These are phyloP conservation scores for Alnus glutinosa DNA, from an alignment of 306 rosid species.

Conservation along the genomic window DNA sequence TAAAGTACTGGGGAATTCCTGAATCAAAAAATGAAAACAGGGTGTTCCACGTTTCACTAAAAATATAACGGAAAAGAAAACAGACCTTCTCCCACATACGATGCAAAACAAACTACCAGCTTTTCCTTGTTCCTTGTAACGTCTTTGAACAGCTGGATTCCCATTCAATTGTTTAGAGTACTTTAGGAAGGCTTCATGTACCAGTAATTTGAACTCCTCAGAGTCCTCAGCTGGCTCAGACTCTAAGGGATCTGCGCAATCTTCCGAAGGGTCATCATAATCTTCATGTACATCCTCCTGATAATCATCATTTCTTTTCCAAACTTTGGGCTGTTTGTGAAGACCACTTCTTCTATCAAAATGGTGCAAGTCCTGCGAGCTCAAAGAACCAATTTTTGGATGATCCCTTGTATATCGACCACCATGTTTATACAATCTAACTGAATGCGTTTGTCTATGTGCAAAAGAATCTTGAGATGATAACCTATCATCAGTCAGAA, in stretches of 20 bases:
- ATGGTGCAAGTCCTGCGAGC: constrained; percentile 52
- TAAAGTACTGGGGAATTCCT: constrained; percentile 42
- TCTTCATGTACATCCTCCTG: constrained; percentile 42
- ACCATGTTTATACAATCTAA: constrained; percentile 44
- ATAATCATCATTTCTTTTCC: constrained; percentile 65
- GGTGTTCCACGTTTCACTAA: constrained; percentile 43
- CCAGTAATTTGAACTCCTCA: constrained; percentile 75
- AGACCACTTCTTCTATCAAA: constrained; percentile 50
- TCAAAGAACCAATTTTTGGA: constrained; percentile 53
- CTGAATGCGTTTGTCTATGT: constrained; percentile 38
- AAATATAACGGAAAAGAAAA: constrained; percentile 57
- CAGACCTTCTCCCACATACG: constrained; percentile 94
- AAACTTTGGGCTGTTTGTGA: constrained; percentile 56
- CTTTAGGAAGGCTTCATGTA: constrained; percentile 68
- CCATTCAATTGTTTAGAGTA: constrained; percentile 75
- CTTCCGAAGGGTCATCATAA: constrained; percentile 61
- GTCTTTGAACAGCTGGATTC: constrained; percentile 55
- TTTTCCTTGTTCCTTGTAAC: constrained; percentile 86
- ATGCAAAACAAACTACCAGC: constrained; percentile 91
- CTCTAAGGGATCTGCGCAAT: constrained; percentile 48
- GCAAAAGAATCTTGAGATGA: constrained; percentile 43
- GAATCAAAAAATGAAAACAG: constrained; percentile 44
- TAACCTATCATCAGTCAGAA: constrained; percentile 52
- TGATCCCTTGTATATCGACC: constrained; percentile 52
- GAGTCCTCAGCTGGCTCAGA: constrained; percentile 69